phyloP scores from a whole-genome alignment of 2,329 filamentous ascomycete genomes.

The Ambrosiella xylebori region DNA sequence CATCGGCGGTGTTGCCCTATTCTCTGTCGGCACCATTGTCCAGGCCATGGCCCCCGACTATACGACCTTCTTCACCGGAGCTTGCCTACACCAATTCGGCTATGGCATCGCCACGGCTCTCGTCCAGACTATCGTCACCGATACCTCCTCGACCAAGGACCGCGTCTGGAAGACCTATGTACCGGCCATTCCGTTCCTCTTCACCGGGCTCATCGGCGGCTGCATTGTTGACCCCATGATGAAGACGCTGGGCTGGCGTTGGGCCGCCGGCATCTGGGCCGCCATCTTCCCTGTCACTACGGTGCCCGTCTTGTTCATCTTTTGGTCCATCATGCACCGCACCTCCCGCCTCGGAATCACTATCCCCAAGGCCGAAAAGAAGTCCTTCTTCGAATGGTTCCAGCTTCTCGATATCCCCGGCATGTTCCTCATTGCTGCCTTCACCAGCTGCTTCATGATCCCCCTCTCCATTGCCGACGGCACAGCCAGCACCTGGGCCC shows the following conservation, averaged over 20 bases:
- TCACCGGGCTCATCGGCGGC: slow-evolving; percentile 49
- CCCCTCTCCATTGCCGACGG: slow-evolving; percentile 31
- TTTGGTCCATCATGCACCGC: slow-evolving; percentile 32
- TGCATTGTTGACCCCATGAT: slow-evolving; percentile 35
- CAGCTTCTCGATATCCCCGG: slow-evolving; percentile 30
- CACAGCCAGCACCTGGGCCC: slow-evolving; percentile 22
- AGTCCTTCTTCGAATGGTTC: slow-evolving; percentile 21
- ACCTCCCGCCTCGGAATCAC: slow-evolving; percentile 35
- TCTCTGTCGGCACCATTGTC: slow-evolving; percentile 38
- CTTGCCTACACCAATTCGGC: slow-evolving; percentile 44
- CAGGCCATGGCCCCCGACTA: slow-evolving; percentile 34
- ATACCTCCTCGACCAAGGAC: slow-evolving; percentile 44
- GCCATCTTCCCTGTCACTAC: slow-evolving; percentile 44
- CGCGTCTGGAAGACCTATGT: slow-evolving; percentile 50
- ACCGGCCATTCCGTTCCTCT: slow-evolving; percentile 40
- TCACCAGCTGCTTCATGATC: slow-evolving; percentile 28
- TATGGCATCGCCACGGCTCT: slow-evolving; percentile 45
- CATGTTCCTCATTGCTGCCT: slow-evolving; percentile 28
- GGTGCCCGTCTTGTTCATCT: slow-evolving; percentile 35
- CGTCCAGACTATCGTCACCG: slow-evolving; percentile 46
- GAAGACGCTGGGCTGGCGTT: slow-evolving; percentile 34
- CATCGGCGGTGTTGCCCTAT: slow-evolving; percentile 40
- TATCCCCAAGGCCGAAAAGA: slow-evolving; percentile 17
- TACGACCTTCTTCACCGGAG: slow-evolving; percentile 36
- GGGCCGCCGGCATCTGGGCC: slow-evolving; percentile 48